A percentile compares a stretch with the other conserved stretches of the same genome.
phyloP scores from a whole-genome alignment of 257 asterid genomes.

The Coffea eugenioides region DNA sequence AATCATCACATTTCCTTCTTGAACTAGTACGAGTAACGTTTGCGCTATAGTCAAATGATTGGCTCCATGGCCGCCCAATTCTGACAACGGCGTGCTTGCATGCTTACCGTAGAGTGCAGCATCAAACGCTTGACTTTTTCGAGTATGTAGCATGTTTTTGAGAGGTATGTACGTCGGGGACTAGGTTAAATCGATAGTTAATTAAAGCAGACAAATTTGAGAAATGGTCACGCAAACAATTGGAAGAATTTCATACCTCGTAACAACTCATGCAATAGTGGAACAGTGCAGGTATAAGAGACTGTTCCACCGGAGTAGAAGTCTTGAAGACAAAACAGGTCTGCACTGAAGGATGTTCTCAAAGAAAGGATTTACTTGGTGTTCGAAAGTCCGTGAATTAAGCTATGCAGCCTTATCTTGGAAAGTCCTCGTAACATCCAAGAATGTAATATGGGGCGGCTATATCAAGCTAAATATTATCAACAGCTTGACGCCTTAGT shows the following conservation, averaged over 20 bases:
- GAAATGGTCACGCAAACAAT: not conserved
- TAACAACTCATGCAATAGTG: not conserved
- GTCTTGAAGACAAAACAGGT: too few relatives aligned
- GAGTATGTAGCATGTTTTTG: too few relatives aligned
- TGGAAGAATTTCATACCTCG: not conserved
- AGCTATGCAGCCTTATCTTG: not conserved
- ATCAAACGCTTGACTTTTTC: too few relatives aligned
- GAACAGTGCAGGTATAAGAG: too few relatives aligned
- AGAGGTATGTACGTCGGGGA: too few relatives aligned
- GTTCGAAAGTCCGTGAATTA: not conserved
- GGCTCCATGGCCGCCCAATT: too few relatives aligned
- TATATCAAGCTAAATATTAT: not conserved
- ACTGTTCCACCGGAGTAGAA: too few relatives aligned
- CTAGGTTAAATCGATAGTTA: not conserved
- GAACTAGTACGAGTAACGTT: too few relatives aligned
- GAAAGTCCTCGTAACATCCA: not conserved
- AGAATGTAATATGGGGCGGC: not conserved
- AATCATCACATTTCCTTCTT: too few relatives aligned
- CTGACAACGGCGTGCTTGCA: too few relatives aligned
- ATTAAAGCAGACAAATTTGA: not conserved
- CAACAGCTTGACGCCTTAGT: constrained; percentile 1
- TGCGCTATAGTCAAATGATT: too few relatives aligned
- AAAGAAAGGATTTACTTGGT: not conserved
- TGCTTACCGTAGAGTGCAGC: too few relatives aligned
- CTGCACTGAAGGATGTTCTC: not conserved